These are phyloP conservation scores for Trichomonascaceae sp. DNA, from an alignment of 1,139 yeast genomes.

Conservation along the genomic window DNA sequence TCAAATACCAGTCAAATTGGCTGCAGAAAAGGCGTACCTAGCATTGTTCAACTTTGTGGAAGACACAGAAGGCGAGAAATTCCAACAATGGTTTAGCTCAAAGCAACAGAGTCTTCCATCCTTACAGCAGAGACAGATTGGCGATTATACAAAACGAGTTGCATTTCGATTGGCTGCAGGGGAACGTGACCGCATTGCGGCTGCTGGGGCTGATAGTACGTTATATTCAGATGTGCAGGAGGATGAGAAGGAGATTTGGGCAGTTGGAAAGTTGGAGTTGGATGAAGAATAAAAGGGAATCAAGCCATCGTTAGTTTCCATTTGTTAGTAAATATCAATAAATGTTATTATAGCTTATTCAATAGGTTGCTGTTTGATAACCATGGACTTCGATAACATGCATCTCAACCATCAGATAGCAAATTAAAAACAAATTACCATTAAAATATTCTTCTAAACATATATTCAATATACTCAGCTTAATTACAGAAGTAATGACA, in stretches of 20 bases:
- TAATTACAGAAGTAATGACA: constrained; percentile 45
- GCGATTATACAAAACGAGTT: constrained; percentile 85
- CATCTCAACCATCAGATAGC: too few relatives aligned
- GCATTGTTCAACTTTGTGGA: constrained; percentile 68
- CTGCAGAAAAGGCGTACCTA: constrained; percentile 88
- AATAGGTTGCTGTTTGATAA: too few relatives aligned
- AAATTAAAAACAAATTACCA: too few relatives aligned
- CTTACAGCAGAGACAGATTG: constrained; percentile 65
- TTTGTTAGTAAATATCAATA: too few relatives aligned
- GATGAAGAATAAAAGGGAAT: constrained; percentile 10
- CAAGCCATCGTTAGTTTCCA: too few relatives aligned
- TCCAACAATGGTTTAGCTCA: constrained; percentile 53
- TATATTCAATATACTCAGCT: too few relatives aligned
- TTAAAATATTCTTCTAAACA: too few relatives aligned
- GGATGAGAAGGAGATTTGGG: constrained; percentile 81
- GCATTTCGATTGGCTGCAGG: constrained; percentile 75
- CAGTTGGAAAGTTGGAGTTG: constrained; percentile 7
- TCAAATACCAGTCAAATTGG: constrained; percentile 83
- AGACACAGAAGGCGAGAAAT: constrained; percentile 49
- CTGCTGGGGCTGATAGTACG: constrained; percentile 87
- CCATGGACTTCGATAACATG: too few relatives aligned
- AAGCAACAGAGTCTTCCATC: constrained; percentile 20
- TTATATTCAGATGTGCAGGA: constrained; percentile 80
- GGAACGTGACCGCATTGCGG: constrained; percentile 78
- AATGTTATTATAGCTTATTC: too few relatives aligned